phyloP scores from a whole-genome alignment of 169 alveolate genomes.

The Plasmodium sp. region DNA sequence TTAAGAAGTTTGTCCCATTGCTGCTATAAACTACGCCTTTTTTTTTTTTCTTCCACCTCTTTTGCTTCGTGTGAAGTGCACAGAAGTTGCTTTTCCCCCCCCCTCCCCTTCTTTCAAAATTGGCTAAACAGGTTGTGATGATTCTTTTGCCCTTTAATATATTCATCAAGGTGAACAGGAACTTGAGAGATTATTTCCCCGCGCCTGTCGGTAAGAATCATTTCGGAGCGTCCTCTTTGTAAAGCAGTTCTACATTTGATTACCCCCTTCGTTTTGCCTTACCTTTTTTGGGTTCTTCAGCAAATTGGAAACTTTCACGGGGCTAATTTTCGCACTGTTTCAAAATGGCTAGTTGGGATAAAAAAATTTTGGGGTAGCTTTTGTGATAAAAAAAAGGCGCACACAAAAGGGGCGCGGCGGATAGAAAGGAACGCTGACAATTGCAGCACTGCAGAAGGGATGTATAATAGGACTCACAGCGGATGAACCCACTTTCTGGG shows the following conservation, averaged over 20 bases:
- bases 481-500: neutral
- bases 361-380: neutral
- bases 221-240: neutral
- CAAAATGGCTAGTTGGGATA: neutral
- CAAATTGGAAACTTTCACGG: neutral
- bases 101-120: conserved; percentile 4
- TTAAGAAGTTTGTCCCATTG: neutral
- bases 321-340: neutral
- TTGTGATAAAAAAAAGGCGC: neutral
- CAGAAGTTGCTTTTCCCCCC: conserved; percentile 8
- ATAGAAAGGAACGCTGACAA: neutral
- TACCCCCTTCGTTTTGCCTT: neutral
- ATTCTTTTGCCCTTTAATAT: neutral
- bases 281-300: neutral
- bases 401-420: neutral
- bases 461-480: neutral
- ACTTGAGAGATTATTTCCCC: neutral
- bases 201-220: neutral
- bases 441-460: neutral
- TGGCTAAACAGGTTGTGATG: neutral
- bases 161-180: conserved; percentile 18
- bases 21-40: neutral
- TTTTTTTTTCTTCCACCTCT: neutral
- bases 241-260: neutral
- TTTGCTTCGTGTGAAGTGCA: neutral